Percentiles rank a stretch among this genome's conserved stretches.
These are phyloP conservation scores for Dicorynia guianensis DNA, from an alignment of 306 rosid species.

Conservation along the genomic window DNA sequence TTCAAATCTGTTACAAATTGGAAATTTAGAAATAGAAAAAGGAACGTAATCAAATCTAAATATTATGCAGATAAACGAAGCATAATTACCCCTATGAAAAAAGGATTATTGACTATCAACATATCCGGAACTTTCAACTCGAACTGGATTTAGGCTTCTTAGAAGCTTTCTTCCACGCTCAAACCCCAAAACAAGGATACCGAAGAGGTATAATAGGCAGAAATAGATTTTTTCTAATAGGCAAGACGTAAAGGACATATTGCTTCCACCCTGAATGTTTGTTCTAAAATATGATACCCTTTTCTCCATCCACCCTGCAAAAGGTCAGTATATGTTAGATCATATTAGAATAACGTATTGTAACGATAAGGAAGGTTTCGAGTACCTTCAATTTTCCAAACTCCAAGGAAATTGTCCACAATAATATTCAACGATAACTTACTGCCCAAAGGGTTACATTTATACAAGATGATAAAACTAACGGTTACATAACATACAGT, in stretches of 20 bases:
- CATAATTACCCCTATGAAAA: constrained; percentile 43
- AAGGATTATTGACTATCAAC: constrained; percentile 34
- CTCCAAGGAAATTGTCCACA: too few relatives aligned
- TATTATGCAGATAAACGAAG: not conserved
- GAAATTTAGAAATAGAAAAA: not conserved
- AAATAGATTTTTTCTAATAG: constrained; percentile 57
- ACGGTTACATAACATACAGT: too few relatives aligned
- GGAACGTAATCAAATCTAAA: not conserved
- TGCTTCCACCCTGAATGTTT: constrained; percentile 54
- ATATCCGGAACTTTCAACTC: constrained; percentile 64
- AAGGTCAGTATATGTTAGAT: constrained; percentile 14
- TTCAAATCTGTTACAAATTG: not conserved
- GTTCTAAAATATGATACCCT: constrained; percentile 48
- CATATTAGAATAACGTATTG: constrained; percentile 13
- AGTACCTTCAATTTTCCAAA: too few relatives aligned
- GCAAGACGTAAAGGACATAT: constrained; percentile 37
- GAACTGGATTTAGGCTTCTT: constrained; percentile 65
- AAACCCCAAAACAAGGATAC: constrained; percentile 57
- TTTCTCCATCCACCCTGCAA: constrained; percentile 73
- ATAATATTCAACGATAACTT: too few relatives aligned
- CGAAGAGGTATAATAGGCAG: constrained; percentile 64
- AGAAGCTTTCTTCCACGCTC: constrained; percentile 58
- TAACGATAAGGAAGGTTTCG: too few relatives aligned
- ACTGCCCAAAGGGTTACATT: too few relatives aligned
- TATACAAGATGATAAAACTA: too few relatives aligned